Base-by-base conservation (phyloP, 768 basidiomycete genomes). In the Vararia minispora region DNA sequence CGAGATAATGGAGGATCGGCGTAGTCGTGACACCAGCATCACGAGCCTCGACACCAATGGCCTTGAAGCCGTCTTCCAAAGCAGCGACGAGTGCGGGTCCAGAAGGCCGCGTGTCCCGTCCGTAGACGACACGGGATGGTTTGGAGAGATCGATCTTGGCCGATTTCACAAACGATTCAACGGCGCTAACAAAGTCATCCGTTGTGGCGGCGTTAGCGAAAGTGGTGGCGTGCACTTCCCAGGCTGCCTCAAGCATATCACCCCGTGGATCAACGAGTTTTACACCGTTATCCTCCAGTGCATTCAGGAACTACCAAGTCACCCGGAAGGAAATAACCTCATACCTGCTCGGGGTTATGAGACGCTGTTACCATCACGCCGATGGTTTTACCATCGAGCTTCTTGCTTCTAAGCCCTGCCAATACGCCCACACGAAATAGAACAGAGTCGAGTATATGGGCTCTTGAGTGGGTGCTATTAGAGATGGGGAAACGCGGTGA, bases 321-420 rank as follows among this genome's bases (percentile, higher is more conserved):
- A 39, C 10, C 29, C 29, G 22, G 29, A 22, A 16, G 28, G 35
- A 35, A 17, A 21, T 2, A 35, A 33, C 44, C 20, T 29, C 72
- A 47, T 52, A 91, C 92, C 54, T 76, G 71, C 56, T 92, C 92
- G n/a, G 95, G 94, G 57, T 99, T 99, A 61, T 99, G 95, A n/a
- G 90, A 94, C 2, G 95, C 95, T 26, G 95, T 99, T 55, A 99
- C 81, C 95, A 99, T 98, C 16, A 98, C 87, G 12, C 95, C 95
- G 50, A 99, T 84, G 18, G 79, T 81, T 55, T 79, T 83, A 20
- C 95, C 90, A 54, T 82, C 80, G n/a, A 91, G 69, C 46, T 76
- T 79, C 65, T 83, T 95, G 63, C 91, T 97, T 41, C 95, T 66
- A 35, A 99, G 68, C 5, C 73, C 86, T 31, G 95, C 95, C 13